A percentile compares a stretch with the other conserved stretches of the same genome.
phyloP scores from a whole-genome alignment of 805 yeast genomes.

The Lipomyces chichibuensis region DNA sequence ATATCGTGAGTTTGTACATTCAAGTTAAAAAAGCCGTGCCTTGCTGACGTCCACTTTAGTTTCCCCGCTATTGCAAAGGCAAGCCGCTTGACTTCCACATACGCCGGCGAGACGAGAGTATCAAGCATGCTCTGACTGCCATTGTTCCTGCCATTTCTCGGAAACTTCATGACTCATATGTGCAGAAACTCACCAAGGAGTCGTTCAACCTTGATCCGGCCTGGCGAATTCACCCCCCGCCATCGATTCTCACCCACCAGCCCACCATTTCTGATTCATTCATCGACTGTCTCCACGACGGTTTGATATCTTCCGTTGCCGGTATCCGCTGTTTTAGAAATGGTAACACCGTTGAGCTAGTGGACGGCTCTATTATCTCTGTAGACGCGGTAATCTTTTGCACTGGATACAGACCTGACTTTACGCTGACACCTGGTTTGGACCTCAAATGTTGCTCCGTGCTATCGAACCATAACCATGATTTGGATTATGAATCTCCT shows the following conservation, averaged over 20 bases:
- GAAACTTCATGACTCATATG: background rate
- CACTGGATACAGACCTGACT: background rate
- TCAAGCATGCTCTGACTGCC: background rate
- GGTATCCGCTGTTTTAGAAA: background rate
- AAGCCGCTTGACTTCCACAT: background rate
- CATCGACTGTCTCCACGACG: background rate
- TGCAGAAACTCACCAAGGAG: background rate
- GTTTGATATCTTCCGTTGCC: background rate
- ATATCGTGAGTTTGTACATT: background rate
- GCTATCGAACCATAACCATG: no score
- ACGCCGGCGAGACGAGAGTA: background rate
- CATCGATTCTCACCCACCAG: background rate
- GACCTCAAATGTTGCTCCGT: background rate
- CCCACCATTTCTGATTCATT: background rate
- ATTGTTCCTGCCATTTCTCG: background rate
- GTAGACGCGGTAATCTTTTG: background rate
- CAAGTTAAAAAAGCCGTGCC: background rate
- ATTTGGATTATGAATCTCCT: background rate
- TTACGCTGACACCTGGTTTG: background rate
- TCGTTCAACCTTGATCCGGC: background rate
- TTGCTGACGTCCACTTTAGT: background rate
- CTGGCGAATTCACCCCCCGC: background rate
- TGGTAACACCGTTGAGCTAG: background rate
- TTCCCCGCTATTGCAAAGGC: background rate
- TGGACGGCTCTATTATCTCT: background rate